Base-by-base conservation (phyloP, 805 yeast species). In the Cyberlindnera lachancei region DNA sequence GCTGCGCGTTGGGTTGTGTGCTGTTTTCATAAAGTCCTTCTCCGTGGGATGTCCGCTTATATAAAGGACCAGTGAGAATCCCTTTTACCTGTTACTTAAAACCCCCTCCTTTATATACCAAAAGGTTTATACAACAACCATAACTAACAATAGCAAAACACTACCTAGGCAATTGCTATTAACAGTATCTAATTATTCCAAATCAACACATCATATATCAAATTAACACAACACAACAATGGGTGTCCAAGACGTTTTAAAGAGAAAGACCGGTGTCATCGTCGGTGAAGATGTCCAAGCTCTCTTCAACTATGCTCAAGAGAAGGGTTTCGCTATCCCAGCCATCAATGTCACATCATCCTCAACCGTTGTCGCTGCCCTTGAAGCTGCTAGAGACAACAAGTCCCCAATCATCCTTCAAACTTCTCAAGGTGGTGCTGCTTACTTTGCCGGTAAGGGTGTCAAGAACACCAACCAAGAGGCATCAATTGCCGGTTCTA, bases 361-460 rank as follows among this genome's bases (percentile, higher is more conserved):
- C 23, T 90, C 97, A 40, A 90, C 96, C 44, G 97, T 79, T 38
- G 82, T 86, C 60, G 95, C 96, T 52, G 95, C 96, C 42, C 72
- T 92, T 55, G 95, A 92, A 67, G 96, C 96, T 46, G 96, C 96
- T 41, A 85, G 94, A 66, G 96, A 92, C 66, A 74, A 70, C 69
- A 75, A 81, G 51, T 76, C 95, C 42, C 98, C 98, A 70, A 87
- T 92, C 68, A 85, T 92, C 62, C 70, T 92, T 60, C 98, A 92
- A 71, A 78, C 90, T 52, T 90, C 97, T 41, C 87, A 92, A 66
- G 98, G 98, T 72, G 98, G 98, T 74, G 95, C 98, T 51, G 97
- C 97, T 45, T 92, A 78, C 85, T 92, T 92, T 63, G 98, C 98
- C 46, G 98, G 98, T 71, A 92, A 92, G 79, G 98, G 97, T 71